Evolutionary conservation across 495 filamentous ascomycete genomes (phyloP).

Genomic region (Aspergillus biplanus): DNA sequence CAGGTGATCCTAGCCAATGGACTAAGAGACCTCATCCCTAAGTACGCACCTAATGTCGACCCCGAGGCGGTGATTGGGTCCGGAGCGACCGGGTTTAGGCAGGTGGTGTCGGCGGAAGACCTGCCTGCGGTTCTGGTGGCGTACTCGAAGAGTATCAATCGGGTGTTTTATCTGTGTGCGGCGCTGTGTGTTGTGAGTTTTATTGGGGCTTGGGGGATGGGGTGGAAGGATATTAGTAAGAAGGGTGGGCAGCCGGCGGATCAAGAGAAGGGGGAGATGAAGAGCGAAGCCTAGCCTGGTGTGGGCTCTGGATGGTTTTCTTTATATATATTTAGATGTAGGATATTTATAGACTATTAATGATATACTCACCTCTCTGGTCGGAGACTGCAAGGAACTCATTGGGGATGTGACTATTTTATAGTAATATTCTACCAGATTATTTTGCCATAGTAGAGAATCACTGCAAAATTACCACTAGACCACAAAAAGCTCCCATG

Average conservation of each 20-base stretch:
- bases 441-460: too few relatives aligned
- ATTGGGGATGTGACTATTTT: too few relatives aligned
- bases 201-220: conserved; percentile 47
- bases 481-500: too few relatives aligned
- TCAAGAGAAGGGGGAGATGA: neutral
- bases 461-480: too few relatives aligned
- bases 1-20: conserved; percentile 70
- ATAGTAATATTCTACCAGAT: too few relatives aligned
- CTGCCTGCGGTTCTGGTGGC: conserved; percentile 58
- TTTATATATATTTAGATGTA: too few relatives aligned
- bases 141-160: conserved; percentile 50
- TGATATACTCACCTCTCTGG: too few relatives aligned
- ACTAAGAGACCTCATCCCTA: conserved; percentile 53
- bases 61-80: conserved; percentile 51
- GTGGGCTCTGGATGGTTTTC: too few relatives aligned
- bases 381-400: too few relatives aligned
- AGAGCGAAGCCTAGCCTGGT: neutral
- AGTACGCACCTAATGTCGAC: conserved; percentile 36
- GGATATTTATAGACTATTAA: too few relatives aligned
- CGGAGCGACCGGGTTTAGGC: conserved; percentile 63
- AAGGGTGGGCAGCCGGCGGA: neutral
- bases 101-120: conserved; percentile 38
- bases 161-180: conserved; percentile 45
- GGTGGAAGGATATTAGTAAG: conserved; percentile 51
- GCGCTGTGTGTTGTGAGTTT: conserved; percentile 33